Conservation (phyloP, 2,329 filamentous ascomycete genomes). For the Beauveria scarabaeidicola region DNA sequence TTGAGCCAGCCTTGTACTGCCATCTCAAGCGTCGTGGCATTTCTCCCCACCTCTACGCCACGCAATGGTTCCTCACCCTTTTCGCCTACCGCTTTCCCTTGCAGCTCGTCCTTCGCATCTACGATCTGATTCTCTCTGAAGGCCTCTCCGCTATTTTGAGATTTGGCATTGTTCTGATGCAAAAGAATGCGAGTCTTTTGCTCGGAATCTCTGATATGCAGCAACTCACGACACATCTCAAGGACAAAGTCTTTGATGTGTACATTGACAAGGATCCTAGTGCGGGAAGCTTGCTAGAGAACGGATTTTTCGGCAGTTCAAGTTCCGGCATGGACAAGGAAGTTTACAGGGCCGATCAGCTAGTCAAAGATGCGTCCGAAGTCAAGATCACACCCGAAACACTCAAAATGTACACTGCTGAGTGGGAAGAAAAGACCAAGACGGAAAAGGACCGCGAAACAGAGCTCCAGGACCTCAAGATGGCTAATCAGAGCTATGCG, state of each 20-base stretch:
- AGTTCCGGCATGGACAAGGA: slow-evolving; percentile 88
- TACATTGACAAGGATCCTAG: slow-evolving; percentile 95
- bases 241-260: slow-evolving; percentile 89
- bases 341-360: slow-evolving; percentile 86
- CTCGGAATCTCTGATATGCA: slow-evolving; percentile 87
- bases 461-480: slow-evolving; percentile 67
- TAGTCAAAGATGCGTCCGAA: slow-evolving; percentile 86
- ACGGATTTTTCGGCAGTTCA: slow-evolving; percentile 92
- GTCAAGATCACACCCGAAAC: slow-evolving; percentile 77
- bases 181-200: slow-evolving; percentile 75
- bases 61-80: slow-evolving; percentile 98
- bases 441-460: slow-evolving; percentile 71
- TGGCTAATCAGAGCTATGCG: slow-evolving; percentile 58
- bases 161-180: slow-evolving; percentile 93
- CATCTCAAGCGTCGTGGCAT: slow-evolving; percentile 85
- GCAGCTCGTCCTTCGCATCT: slow-evolving; percentile 91
- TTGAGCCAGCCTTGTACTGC: slow-evolving; percentile 89
- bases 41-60: slow-evolving; percentile 87
- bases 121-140: slow-evolving; percentile 89
- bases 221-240: slow-evolving; percentile 78
- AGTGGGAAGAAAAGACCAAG: slow-evolving; percentile 91
- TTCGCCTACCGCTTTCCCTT: slow-evolving; percentile 97
- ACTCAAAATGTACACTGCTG: slow-evolving; percentile 68
- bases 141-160: slow-evolving; percentile 88
- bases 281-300: slow-evolving; percentile 86